Base-by-base conservation (phyloP, 192 early-diverging fungal genomes). In the Kappamyces sp. region DNA sequence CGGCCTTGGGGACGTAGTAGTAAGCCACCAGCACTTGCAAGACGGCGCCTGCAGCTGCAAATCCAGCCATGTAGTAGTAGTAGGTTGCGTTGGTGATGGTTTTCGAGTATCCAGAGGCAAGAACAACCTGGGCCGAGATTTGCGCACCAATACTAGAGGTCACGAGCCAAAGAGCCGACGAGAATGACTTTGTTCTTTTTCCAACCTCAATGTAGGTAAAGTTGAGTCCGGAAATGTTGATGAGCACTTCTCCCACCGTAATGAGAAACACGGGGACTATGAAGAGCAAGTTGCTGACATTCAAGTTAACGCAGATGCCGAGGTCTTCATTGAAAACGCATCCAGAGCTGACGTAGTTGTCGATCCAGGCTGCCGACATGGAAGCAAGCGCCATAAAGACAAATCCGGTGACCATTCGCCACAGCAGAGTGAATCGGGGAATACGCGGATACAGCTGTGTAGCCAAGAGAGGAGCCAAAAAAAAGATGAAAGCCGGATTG, bases 181-280 rank as follows among this genome's bases (percentile, higher is more conserved):
- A 76, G 15, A 70, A 69, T 23, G 83, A 73, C 55, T 81, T 80
- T 57, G 73, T 83, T 41, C 74, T 70, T 54, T 73, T 76, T 65
- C 85, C 85, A 49, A 84, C 74, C 60, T 86, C 74, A 34, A 68
- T 74, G 72, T 86, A 86, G 34, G 72, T 72, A 59, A 86, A 80
- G 68, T 86, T 79, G 58, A 84, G 70, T 55, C 83, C 85, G 31
- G 70, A 72, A 60, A 79, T 78, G 34, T 78, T 80, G 57, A 83
- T 71, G 5, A 86, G 49, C 36, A 69, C 65, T 66, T 85, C 84
- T 60, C 75, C 80, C 55, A 73, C 40, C 9, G 82, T 77, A 39
- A 85, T 71, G 42, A 83, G 0, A 61, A 85, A 74, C 65, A 77
- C 84, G 31, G 70, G 79, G 40, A 63, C 50, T 55, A 66, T 23